Percentiles rank a stretch among this genome's conserved stretches.
These are phyloP conservation scores for Tulasnella sp. DNA, from an alignment of 768 basidiomycete species.

Conservation along the genomic window DNA sequence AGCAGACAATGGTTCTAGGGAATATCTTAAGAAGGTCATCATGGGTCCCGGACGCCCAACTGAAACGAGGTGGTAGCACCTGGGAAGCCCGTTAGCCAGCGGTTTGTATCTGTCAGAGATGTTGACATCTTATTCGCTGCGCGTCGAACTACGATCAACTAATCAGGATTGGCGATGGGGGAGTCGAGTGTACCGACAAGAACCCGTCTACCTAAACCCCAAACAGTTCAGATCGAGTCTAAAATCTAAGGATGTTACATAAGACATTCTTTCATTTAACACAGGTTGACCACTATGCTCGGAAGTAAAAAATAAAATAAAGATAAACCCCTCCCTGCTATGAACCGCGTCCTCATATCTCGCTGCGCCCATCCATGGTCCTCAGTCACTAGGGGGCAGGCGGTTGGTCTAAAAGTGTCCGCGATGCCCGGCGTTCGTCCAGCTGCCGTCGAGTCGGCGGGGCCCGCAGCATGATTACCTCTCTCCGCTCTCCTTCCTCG, in stretches of 20 bases:
- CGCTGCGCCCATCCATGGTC: not conserved
- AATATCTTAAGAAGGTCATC: too few relatives aligned
- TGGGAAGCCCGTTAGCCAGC: too few relatives aligned
- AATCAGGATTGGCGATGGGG: too few relatives aligned
- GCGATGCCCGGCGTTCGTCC: not conserved
- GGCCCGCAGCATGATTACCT: not conserved
- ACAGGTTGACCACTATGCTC: not conserved
- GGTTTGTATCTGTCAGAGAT: too few relatives aligned
- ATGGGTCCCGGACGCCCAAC: too few relatives aligned
- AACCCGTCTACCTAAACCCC: too few relatives aligned
- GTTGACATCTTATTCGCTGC: too few relatives aligned
- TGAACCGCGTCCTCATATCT: not conserved
- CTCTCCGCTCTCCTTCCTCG: not conserved
- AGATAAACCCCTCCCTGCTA: not conserved
- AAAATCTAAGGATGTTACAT: not conserved
- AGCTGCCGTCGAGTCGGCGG: not conserved
- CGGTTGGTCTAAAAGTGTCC: not conserved
- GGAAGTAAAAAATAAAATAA: not conserved
- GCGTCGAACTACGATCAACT: too few relatives aligned
- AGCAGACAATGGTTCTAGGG: too few relatives aligned
- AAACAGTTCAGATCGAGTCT: too few relatives aligned
- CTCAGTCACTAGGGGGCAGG: not conserved
- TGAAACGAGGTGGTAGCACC: too few relatives aligned
- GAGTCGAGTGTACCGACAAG: too few relatives aligned
- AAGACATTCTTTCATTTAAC: not conserved